Evolutionary conservation across 345 rosid species (phyloP).

Genomic region (Lumnitzera littorea): DNA sequence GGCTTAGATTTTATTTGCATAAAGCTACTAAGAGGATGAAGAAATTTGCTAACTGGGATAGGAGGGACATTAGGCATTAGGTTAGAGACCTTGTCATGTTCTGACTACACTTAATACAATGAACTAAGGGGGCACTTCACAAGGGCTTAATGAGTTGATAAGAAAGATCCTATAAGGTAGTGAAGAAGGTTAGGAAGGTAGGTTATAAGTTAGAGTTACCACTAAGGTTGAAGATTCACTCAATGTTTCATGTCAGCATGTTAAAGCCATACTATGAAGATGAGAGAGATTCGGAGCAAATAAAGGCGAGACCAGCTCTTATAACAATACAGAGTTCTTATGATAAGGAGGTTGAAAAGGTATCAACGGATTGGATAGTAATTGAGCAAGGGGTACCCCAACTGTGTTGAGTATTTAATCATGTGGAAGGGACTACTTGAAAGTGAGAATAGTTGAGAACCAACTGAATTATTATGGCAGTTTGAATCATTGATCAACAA

Average conservation of each 20-base stretch:
- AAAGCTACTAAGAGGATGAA: neutral
- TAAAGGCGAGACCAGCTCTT: neutral
- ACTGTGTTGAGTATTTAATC: neutral
- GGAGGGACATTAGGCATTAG: neutral
- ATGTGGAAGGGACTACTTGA: neutral
- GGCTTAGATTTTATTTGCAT: neutral
- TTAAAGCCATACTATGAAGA: neutral
- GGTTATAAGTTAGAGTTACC: constrained; percentile 3
- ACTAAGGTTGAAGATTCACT: neutral
- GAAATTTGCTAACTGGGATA: neutral
- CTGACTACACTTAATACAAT: too few relatives aligned
- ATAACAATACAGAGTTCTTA: neutral
- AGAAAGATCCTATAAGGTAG: neutral
- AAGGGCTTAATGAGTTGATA: neutral
- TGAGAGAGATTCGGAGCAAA: neutral
- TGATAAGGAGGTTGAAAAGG: neutral
- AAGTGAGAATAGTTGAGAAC: neutral
- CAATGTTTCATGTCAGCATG: neutral
- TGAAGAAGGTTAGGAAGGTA: neutral
- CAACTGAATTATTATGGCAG: neutral
- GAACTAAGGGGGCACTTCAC: too few relatives aligned
- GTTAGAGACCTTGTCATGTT: neutral
- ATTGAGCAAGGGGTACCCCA: neutral
- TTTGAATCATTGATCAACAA: neutral
- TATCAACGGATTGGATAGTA: neutral